Base-by-base conservation (phyloP, 805 yeast genomes). In the Nakazawaea peltata region DNA sequence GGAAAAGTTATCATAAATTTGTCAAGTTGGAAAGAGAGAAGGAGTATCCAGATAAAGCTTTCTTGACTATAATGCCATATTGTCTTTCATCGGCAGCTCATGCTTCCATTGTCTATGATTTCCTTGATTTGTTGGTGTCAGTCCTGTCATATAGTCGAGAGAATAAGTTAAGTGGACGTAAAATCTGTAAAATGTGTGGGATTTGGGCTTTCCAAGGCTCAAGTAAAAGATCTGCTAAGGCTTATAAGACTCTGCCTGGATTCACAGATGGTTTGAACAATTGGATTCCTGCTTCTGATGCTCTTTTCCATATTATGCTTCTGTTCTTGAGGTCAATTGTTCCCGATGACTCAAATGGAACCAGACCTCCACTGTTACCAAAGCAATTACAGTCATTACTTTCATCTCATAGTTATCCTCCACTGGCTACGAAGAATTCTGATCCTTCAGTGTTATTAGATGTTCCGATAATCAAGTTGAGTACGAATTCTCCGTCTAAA, bases 51-150 rank as follows among this genome's bases (percentile, higher is more conserved):
- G 69, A 71, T 45, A 72, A 70, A 41, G 84, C 95, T 0, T 87
- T 87, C 50, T 57, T 83, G 29, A 79, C 79, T 33, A 72, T 81
- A 38, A 82, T 87, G 85, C 95, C 95, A 2, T 77, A 76, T 42
- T 82, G 94, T 55, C 63, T 85, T 16, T 71, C 81, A 2, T 78
- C 92, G 0, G 85, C 92, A 2, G 80, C 90, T 4, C 95, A 86
- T 57, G 94, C 95, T 0, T 79, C 92, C 2, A 84, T 88, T 4
- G 90, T 84, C 4, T 84, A 83, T 53, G 94, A 84, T 51, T 88
- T 86, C 48, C 71, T 86, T 47, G 95, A 87, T 50, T 65, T 87
- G 24, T 59, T 88, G 29, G 82, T 85, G 9, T 69, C 86, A 9
- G 58, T 87, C 28, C 77, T 94, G 0, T 75, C 94, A 8, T 82